Base-by-base conservation (phyloP, 163 green algal species). In the Chlorella variabilis region DNA sequence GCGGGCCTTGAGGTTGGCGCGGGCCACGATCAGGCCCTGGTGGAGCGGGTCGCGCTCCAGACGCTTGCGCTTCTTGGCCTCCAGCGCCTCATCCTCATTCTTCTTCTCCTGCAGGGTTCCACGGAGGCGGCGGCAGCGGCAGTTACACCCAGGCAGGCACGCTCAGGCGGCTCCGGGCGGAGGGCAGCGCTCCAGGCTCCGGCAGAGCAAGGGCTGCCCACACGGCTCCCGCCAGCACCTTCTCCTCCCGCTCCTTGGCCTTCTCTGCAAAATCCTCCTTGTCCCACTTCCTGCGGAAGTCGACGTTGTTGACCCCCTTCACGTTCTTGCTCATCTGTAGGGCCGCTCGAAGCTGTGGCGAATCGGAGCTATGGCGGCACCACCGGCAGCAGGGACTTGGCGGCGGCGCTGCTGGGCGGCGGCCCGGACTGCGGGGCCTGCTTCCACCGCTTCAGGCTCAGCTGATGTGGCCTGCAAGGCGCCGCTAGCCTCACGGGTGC, bases 221-320 rank as follows among this genome's bases (percentile, higher is more conserved):
- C 49, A 13, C 31, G 66, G 2, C 6, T 2, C 11, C 20, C 61
- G 23, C 17, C 8, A 54, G 77, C 78, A 82, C 87, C 84, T 93
- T 81, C 59, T 92, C 78, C 75, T 97, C 91, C 1, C 92, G 83
- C 67, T 95, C 89, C 31, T 89, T 83, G n/a, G 94, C 95, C 65
- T 94, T 95, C 15, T 95, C 84, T 8, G 58, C 74, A 82, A 90
- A 98, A 38, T 97, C 90, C 2, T 93, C 90, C 48, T 93, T 94
- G 86, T 98, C 94, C 93, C 94, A 98, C 36, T 88, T 96, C 29
- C 93, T 84, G 21, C 96, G 88, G 23, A 89, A 83, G 73, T 77
- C 70, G 1, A 95, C 98, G 84, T 98, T 98, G 84, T 98, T 96
- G 0, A 98, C 91, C 7, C 87, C 89, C 31, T 81, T 61, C n/a